Evolutionary conservation across 169 alveolate genomes (phyloP).

Genomic region (Eimeria falciformis): DNA sequence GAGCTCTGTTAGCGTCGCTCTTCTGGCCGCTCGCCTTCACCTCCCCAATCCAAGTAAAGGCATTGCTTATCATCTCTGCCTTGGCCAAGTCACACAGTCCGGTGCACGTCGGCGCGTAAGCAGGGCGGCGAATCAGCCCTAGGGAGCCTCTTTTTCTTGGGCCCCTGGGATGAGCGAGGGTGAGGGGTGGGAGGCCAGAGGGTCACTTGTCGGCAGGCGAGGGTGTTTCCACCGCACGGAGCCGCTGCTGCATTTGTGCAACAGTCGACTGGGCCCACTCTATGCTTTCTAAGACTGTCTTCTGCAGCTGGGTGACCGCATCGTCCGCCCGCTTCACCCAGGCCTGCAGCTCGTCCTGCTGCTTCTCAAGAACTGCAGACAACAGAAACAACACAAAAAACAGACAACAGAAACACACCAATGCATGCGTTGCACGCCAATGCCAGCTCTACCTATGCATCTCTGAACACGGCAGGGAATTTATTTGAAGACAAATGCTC

Average conservation of each 20-base stretch:
- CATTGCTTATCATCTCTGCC: too few relatives aligned
- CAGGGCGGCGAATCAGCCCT: too few relatives aligned
- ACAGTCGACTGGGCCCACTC: conserved; percentile 72
- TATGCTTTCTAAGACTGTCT: conserved; percentile 67
- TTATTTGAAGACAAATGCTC: too few relatives aligned
- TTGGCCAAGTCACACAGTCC: too few relatives aligned
- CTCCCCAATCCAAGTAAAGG: too few relatives aligned
- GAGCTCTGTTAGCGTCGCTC: too few relatives aligned
- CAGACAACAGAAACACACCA: background rate
- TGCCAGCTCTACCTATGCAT: too few relatives aligned
- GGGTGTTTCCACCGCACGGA: conserved; percentile 31
- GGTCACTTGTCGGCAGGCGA: background rate
- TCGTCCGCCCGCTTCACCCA: conserved; percentile 64
- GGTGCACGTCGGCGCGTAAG: too few relatives aligned
- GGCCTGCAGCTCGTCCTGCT: conserved; percentile 74
- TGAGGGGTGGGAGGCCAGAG: background rate
- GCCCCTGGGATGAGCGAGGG: background rate
- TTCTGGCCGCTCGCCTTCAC: too few relatives aligned
- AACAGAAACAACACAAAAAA: background rate
- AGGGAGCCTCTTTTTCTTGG: background rate
- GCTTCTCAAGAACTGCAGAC: conserved; percentile 70
- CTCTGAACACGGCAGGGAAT: too few relatives aligned
- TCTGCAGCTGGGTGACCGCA: conserved; percentile 68
- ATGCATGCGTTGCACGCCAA: too few relatives aligned
- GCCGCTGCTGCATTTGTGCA: conserved; percentile 72